Base-by-base conservation (phyloP, 148 eudicot species). In the Diospyros lotus region DNA sequence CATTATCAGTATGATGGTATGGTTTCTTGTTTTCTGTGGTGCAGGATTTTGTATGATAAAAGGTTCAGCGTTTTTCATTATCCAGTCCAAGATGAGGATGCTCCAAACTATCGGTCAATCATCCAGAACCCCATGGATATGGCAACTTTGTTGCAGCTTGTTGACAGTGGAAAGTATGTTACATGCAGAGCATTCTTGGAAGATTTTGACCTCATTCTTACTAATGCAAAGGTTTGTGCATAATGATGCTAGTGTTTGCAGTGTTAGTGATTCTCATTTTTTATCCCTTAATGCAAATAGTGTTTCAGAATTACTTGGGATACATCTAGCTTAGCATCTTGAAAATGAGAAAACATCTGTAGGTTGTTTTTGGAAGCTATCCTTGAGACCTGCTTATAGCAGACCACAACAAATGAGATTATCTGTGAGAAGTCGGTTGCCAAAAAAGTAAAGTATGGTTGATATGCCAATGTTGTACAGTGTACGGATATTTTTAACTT, bases 81-180 rank as follows among this genome's bases (percentile, higher is more conserved):
- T 87, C 99, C 99, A 40, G 99, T 96, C 65, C 78, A 75, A 50
- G 97, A 93, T 82, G 99, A 96, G 79, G 99, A 96, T 89, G 99
- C 99, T 64, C 99, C 99, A 83, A 93, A 96, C 77, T 96, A 96
- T 80, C 97, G 87, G 53, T 73, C 94, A 28, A 81, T 96, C 61
- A 89, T 96, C 76, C 98, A 93, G 82, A 89, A 82, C 59, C 99
- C 99, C 15, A 96, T 96, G 99, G 99, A 96, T 74, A 81, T 96
- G 76, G 97, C 98, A 53, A 91, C 94, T 50, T 69, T 96, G 73
- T 83, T 96, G 80, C 99, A 93, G 85, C 93, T 77, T 76, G 99
- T 96, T 56, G 99, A 96, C 76, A 82, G 90, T 82, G 99, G 99
- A 55, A 89, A 83, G 72, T 96, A 93, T 77, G 82, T 88, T 58